phyloP scores from a whole-genome alignment of 1,284 basidiomycete genomes.

The Rhodotorula sp. region DNA sequence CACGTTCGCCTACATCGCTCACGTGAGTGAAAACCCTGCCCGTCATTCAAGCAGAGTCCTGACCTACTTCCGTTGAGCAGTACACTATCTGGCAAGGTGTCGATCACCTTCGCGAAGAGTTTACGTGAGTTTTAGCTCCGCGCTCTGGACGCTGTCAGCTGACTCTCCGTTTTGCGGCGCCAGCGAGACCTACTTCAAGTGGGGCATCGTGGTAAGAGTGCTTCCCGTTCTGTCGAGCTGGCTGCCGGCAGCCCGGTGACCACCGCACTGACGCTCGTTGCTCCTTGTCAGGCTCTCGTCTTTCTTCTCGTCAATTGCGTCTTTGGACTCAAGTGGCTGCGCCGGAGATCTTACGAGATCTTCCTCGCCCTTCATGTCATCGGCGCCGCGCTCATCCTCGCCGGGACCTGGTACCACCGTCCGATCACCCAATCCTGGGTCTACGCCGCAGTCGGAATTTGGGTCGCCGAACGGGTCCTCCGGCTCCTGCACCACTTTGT shows the following conservation, averaged over 20 bases:
- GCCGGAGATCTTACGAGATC: conserved; percentile 22
- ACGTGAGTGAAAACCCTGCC: conserved; percentile 5
- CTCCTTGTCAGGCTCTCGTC: conserved; percentile 15
- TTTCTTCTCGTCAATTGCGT: conserved; percentile 11
- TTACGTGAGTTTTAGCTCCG: conserved; percentile 1
- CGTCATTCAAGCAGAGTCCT: neutral
- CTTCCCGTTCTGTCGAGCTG: neutral
- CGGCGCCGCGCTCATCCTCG: conserved; percentile 32
- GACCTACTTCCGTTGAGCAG: neutral
- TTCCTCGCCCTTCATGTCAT: conserved; percentile 33
- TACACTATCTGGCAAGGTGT: conserved; percentile 7
- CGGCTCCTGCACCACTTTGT: conserved; percentile 17
- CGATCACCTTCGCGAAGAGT: conserved; percentile 16
- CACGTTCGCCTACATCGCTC: conserved; percentile 21
- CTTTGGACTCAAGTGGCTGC: conserved; percentile 15
- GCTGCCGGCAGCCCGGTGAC: neutral
- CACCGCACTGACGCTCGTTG: neutral
- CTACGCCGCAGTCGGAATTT: conserved; percentile 25
- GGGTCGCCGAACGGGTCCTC: conserved; percentile 27
- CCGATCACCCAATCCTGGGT: conserved; percentile 28
- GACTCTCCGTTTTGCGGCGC: too few species aligned
- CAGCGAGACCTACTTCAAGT: conserved; percentile 30
- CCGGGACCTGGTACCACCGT: conserved; percentile 33
- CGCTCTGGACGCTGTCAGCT: too few species aligned
- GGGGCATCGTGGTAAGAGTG: conserved; percentile 21